Evolutionary conservation across 169 alveolate genomes (phyloP).

Genomic region (Perkinsus marinus): DNA sequence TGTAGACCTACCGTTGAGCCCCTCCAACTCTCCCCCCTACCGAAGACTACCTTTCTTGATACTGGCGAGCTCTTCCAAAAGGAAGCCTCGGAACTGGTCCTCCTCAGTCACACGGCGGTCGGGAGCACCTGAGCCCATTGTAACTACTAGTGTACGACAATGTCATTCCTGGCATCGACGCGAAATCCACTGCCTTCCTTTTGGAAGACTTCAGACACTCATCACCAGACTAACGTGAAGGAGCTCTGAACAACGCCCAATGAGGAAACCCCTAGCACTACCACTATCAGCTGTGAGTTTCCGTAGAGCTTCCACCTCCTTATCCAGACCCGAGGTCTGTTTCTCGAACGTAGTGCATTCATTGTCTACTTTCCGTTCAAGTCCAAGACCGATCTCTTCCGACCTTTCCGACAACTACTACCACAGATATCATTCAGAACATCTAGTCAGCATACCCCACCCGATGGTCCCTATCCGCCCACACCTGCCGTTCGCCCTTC

Average conservation of each 20-base stretch:
- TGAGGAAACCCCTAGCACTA: neutral
- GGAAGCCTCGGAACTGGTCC: neutral
- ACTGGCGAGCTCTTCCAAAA: neutral
- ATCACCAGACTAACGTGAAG: too few relatives aligned
- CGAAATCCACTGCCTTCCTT: too few relatives aligned
- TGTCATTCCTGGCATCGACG: too few relatives aligned
- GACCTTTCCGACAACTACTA: neutral
- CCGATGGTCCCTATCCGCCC: neutral
- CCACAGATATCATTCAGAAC: neutral
- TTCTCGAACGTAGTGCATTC: neutral
- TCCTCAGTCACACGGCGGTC: neutral
- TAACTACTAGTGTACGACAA: too few relatives aligned
- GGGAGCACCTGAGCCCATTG: neutral
- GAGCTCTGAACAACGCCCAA: too few relatives aligned
- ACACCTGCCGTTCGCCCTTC: neutral
- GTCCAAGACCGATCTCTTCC: neutral
- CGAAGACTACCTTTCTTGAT: neutral
- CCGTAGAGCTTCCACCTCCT: neutral
- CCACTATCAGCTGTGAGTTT: neutral
- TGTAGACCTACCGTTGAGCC: neutral
- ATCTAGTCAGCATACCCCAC: neutral
- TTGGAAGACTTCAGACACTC: too few relatives aligned
- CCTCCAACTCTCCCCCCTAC: neutral
- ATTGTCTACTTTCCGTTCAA: neutral
- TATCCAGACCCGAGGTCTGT: neutral